phyloP scores from a whole-genome alignment of 208 protist species.

The Wallacemonas rigidus region DNA sequence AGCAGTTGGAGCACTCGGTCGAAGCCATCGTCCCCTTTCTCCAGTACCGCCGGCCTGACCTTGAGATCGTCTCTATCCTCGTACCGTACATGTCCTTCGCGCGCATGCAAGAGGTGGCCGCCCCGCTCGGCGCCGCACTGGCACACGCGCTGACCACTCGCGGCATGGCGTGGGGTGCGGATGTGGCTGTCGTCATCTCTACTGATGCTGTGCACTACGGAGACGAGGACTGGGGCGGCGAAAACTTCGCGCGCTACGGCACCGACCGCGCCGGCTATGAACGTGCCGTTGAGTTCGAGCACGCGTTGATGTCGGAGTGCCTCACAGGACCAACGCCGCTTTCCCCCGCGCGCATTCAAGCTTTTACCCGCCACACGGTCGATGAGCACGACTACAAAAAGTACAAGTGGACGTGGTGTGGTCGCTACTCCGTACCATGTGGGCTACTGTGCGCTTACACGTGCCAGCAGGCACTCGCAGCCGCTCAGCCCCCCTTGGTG shows the following conservation, averaged over 20 bases:
- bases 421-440: constrained; percentile 31
- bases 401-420: constrained; percentile 39
- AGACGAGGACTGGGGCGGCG: constrained; percentile 27
- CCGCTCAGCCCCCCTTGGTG: constrained; percentile 16
- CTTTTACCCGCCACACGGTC: constrained; percentile 28
- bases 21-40: constrained; percentile 33
- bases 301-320: constrained; percentile 26
- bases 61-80: constrained; percentile 29
- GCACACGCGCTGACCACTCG: constrained; percentile 20
- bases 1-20: constrained; percentile 31
- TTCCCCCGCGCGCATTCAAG: constrained; percentile 6
- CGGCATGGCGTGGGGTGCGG: constrained; percentile 26
- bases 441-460: constrained; percentile 20
- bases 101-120: constrained; percentile 23
- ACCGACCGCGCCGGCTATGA: constrained; percentile 26
- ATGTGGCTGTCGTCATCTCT: constrained; percentile 33
- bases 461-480: constrained; percentile 21
- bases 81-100: constrained; percentile 28
- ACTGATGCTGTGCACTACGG: constrained; percentile 34
- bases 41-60: constrained; percentile 25
- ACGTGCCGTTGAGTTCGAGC: constrained; percentile 25
- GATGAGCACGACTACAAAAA: constrained; percentile 24
- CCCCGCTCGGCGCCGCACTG: constrained; percentile 15
- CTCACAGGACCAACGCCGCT: constrained; percentile 16
- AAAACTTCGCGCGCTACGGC: constrained; percentile 22